Base-by-base conservation (phyloP, 257 asterid genomes). In the Petunia secreta region DNA sequence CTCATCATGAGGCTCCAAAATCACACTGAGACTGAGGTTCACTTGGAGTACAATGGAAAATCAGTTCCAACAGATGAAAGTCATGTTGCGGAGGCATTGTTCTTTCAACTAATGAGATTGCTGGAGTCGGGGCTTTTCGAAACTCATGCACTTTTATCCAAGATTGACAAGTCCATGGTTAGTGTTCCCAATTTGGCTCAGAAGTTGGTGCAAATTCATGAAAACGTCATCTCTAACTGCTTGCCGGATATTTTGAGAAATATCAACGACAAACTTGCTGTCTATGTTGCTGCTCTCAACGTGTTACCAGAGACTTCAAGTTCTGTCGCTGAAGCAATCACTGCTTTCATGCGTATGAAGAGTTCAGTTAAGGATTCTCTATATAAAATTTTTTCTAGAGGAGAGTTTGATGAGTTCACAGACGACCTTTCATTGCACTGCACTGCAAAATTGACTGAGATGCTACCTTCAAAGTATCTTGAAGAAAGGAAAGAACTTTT, bases 1-100 rank as follows among this genome's bases (percentile, higher is more conserved):
- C 86, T 88, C 62, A 82, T 88, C 0, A 84, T 88, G 86, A 38
- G 87, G 40, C 80, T 87, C 4, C 76, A 87, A 40, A 79, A 83
- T 11, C 85, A 87, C 34, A 48, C 81, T 6, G 0, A 38, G 6
- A 84, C 88, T 0, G 77, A 88, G 53, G 82, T 88, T 9, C 78
- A 15, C 78, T 38, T 87, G 55, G 88, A 87, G 82, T 87, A 2
- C 36, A 16, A 59, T 39, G 82, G 81, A 1, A 81, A 41, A 9
- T 8, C 25, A 2, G 84, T 88, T 50, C 82, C 71, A 0, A 84
- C 89, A 5, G 85, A 80, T 36, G 90, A 87, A 64, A 58, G 46
- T 0, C 55, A 83, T 1, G 55, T 87, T 36, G 63, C 74, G 1
- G 75, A 79, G 1, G 87, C 84, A 83, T 88, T 34, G 9, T 9